Evolutionary conservation across 305 asterid species (phyloP).

Genomic region (Fraxinus latifolia): DNA sequence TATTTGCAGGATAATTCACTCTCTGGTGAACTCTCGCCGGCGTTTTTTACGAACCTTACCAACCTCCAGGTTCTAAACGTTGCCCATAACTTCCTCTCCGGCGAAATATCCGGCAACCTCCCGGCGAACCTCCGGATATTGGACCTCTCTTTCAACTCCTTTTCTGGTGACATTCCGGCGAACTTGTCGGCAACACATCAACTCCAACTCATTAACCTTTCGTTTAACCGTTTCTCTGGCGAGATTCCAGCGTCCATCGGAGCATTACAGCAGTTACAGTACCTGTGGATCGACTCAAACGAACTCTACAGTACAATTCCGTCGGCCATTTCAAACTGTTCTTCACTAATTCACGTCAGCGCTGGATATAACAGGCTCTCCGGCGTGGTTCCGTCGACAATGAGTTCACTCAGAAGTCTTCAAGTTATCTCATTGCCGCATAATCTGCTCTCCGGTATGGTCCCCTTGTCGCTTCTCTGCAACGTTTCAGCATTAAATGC

Average conservation of each 20-base stretch:
- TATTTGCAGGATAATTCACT: conserved; percentile 68
- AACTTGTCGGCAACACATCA: conserved; percentile 39
- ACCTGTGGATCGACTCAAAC: conserved; percentile 64
- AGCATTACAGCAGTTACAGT: conserved; percentile 41
- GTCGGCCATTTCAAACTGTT: conserved; percentile 68
- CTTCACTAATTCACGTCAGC: conserved; percentile 55
- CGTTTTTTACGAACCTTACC: conserved; percentile 42
- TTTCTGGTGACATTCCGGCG: conserved; percentile 49
- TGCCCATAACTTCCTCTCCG: conserved; percentile 52
- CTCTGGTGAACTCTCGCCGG: conserved; percentile 53
- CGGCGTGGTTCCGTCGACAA: conserved; percentile 61
- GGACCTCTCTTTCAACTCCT: conserved; percentile 56
- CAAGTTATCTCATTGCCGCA: conserved; percentile 55
- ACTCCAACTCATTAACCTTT: conserved; percentile 55
- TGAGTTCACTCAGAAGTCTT: conserved; percentile 45
- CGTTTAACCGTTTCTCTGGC: conserved; percentile 57
- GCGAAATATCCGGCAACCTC: conserved; percentile 35
- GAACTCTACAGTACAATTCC: conserved; percentile 61
- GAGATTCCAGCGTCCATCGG: conserved; percentile 58
- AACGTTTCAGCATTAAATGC: conserved; percentile 42
- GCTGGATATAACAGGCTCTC: conserved; percentile 52
- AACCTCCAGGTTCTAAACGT: conserved; percentile 56
- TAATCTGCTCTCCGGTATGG: conserved; percentile 60
- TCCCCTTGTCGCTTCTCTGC: conserved; percentile 56
- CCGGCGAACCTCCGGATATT: conserved; percentile 41